These are phyloP conservation scores for Eimeria mitis DNA, from an alignment of 169 alveolate species.

Conservation along the genomic window DNA sequence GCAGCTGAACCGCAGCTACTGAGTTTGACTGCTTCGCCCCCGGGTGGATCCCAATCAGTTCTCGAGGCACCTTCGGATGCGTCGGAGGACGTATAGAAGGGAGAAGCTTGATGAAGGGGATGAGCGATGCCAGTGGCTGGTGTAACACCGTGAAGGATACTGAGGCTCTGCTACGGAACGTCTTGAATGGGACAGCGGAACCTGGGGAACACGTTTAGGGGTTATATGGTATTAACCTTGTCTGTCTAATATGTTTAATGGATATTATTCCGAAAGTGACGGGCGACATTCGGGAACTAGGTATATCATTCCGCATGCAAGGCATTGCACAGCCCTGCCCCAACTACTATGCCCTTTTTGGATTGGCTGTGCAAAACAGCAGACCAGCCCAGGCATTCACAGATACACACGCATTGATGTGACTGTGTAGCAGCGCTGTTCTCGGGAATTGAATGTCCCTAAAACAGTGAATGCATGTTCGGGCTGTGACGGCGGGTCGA, in stretches of 20 bases:
- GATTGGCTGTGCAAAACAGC: neutral
- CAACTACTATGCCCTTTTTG: neutral
- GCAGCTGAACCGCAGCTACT: neutral
- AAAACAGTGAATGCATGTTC: neutral
- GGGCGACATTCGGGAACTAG: neutral
- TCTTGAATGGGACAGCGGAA: neutral
- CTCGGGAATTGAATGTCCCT: neutral
- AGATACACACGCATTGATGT: neutral
- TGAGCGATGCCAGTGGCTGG: neutral
- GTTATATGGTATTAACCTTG: neutral
- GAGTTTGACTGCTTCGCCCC: neutral
- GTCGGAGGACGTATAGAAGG: neutral
- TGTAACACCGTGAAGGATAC: neutral
- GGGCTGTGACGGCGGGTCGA: neutral
- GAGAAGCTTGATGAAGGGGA: neutral
- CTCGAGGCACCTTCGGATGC: neutral
- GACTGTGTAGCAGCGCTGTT: neutral
- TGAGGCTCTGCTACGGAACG: neutral
- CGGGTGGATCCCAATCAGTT: neutral
- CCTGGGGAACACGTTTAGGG: neutral
- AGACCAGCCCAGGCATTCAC: neutral
- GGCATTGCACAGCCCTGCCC: neutral
- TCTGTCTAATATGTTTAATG: too few species aligned
- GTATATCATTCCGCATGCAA: neutral
- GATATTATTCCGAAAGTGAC: too few species aligned